Conservation (phyloP, 306 rosid species). For the Amphicarpaea edgeworthii region DNA sequence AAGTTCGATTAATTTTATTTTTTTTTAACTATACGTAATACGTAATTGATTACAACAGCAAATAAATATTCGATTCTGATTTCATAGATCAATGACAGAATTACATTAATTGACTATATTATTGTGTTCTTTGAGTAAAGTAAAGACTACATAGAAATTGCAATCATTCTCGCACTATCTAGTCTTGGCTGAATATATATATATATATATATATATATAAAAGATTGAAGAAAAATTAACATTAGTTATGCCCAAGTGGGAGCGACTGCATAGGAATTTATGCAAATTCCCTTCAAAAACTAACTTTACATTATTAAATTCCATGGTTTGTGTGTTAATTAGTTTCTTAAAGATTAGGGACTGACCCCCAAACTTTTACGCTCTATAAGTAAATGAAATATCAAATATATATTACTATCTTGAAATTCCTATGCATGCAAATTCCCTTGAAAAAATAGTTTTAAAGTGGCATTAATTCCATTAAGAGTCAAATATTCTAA, state of each 20-base stretch:
- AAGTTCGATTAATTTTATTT: slow-evolving; percentile 6
- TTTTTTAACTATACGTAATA: slow-evolving; percentile 6
- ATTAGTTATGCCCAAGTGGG: slow-evolving; percentile 15
- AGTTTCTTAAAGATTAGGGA: slow-evolving; percentile 32
- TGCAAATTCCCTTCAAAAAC: slow-evolving; percentile 54
- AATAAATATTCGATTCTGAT: slow-evolving; percentile 40
- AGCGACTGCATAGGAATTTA: slow-evolving; percentile 46
- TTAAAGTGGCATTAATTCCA: too few species aligned
- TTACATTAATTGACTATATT: slow-evolving; percentile 55
- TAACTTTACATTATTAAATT: slow-evolving; percentile 44
- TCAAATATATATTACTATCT: too few species aligned
- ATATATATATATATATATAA: too few species aligned
- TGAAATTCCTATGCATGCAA: too few species aligned
- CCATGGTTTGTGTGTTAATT: slow-evolving; percentile 26
- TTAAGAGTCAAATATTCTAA: too few species aligned
- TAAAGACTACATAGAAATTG: slow-evolving; percentile 26
- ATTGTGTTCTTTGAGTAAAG: slow-evolving; percentile 37
- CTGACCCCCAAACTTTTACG: not conserved
- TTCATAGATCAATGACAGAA: slow-evolving; percentile 9
- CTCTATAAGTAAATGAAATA: not conserved
- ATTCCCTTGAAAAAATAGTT: too few species aligned
- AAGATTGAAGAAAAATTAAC: slow-evolving; percentile 42
- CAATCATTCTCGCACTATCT: slow-evolving; percentile 4
- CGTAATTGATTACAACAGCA: slow-evolving; percentile 42
- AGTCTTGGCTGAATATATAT: slow-evolving; percentile 18